phyloP scores from a whole-genome alignment of 2,329 filamentous ascomycete genomes.

The Talaromyces sp. region DNA sequence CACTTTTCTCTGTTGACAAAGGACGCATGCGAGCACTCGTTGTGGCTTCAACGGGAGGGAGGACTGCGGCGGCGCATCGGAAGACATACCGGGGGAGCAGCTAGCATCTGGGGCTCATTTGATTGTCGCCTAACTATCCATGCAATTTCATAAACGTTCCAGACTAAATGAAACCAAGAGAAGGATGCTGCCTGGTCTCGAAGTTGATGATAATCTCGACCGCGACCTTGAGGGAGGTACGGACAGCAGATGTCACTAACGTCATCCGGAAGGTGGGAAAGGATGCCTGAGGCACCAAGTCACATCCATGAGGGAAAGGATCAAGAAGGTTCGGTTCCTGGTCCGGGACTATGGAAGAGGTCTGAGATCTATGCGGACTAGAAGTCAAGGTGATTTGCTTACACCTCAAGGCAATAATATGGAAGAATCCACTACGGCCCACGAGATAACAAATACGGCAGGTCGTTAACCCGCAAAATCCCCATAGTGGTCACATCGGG shows the following conservation, averaged over 20 bases:
- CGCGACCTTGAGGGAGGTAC: not conserved
- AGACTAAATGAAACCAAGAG: too few relatives aligned
- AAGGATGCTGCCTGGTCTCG: not conserved
- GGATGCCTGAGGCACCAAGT: not conserved
- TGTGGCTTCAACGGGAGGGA: slow-evolving; percentile 10
- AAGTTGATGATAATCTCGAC: not conserved
- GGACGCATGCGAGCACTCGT: slow-evolving; percentile 55
- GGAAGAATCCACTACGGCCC: not conserved
- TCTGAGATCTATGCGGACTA: not conserved
- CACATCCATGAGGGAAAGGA: not conserved
- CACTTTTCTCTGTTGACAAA: slow-evolving; percentile 74
- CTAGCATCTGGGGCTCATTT: not conserved
- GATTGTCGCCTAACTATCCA: not conserved
- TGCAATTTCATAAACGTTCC: too few relatives aligned
- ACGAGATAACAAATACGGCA: slow-evolving; percentile 8
- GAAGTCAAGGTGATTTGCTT: not conserved
- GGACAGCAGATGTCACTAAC: not conserved
- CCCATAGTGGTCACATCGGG: not conserved
- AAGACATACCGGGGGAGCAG: not conserved
- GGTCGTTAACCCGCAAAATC: not conserved
- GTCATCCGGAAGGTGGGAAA: not conserved
- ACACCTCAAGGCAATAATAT: not conserved
- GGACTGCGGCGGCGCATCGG: not conserved
- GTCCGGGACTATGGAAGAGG: not conserved
- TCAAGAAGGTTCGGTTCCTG: not conserved